A percentile compares a stretch with the other conserved stretches of the same genome.
phyloP scores from a whole-genome alignment of 2,329 filamentous ascomycete species.

The Aspergillus tamarii region DNA sequence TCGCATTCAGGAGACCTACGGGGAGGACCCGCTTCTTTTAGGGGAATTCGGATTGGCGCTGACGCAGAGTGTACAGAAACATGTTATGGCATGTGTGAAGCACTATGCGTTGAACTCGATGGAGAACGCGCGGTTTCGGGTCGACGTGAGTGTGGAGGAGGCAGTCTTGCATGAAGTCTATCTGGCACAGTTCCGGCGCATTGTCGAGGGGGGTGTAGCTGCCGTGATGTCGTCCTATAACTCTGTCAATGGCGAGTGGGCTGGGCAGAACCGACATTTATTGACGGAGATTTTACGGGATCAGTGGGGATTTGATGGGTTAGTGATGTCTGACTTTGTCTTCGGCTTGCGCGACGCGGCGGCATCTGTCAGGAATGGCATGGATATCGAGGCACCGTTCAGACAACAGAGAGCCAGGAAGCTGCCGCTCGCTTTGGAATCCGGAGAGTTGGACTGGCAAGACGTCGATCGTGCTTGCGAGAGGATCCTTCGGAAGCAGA shows the following conservation, averaged over 20 bases:
- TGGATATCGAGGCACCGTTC: conserved; percentile 19
- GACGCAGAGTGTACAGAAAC: conserved; percentile 22
- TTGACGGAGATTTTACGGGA: conserved; percentile 12
- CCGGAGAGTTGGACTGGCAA: conserved; percentile 3
- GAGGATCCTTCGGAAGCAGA: conserved; percentile 8
- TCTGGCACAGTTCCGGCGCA: conserved; percentile 14
- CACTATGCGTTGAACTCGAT: conserved; percentile 36
- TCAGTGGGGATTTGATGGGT: conserved; percentile 14
- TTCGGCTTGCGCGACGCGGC: conserved; percentile 16
- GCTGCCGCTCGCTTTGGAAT: neutral
- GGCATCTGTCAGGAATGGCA: conserved; percentile 11
- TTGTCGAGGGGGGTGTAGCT: conserved; percentile 14
- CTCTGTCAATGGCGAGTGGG: conserved; percentile 16
- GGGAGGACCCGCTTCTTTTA: conserved; percentile 27
- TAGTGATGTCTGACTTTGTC: conserved; percentile 18
- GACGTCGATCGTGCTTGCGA: conserved; percentile 1
- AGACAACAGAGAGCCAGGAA: conserved; percentile 11
- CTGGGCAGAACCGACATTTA: conserved; percentile 12
- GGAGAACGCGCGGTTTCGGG: conserved; percentile 32
- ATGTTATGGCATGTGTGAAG: conserved; percentile 35
- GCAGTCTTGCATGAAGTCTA: conserved; percentile 31
- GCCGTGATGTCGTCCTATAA: conserved; percentile 18
- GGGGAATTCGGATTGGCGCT: conserved; percentile 30
- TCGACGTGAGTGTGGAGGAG: conserved; percentile 31
- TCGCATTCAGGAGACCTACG: conserved; percentile 28